Evolutionary conservation across 306 rosid genomes (phyloP), one percentile per base, ranked within the genome.

Genomic region (Fagus sylvatica): DNA sequence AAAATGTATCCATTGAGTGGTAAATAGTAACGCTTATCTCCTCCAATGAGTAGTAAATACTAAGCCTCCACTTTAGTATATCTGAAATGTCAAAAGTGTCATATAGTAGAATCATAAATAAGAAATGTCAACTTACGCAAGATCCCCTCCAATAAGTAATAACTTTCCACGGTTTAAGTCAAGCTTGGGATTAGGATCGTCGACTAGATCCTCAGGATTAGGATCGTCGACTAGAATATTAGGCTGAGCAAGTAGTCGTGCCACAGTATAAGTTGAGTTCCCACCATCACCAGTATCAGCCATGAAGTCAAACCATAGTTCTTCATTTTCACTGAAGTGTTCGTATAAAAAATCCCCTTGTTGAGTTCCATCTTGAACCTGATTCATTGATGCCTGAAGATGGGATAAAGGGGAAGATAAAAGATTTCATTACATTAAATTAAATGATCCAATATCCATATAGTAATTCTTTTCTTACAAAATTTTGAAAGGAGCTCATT

Each of bases 221-320:
- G n/a, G n/a, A n/a, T n/a, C n/a, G n/a, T n/a, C n/a, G n/a, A n/a
- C n/a, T n/a, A n/a, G n/a, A n/a, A n/a, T n/a, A n/a, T n/a, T n/a
- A n/a, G n/a, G 94, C 84, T 85, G 97, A 76, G 98, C 97, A 81
- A 94, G 97, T 39, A 94, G 87, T 54, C 90, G 86, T 60, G 98
- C 97, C 72, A 94, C 83, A 6, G 96, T 37, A 91, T 90, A 94
- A 70, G 98, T 90, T 72, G 96, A 90, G 90, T 94, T 91, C 73
- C 98, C 98, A 81, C 97, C 98, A 75, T 94, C 98, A 28, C 98
- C 98, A 34, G 98, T 94, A 84, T 94, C 98, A 80, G 98, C 97
- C 96, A 92, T 92, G 84, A 94, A 94, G 88, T 55, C 89, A 84
- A 65, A 98, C 97, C 74, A 95, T 82, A 11, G 93, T 46, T 97